These are phyloP conservation scores for Zasmidium citrigriseum DNA, from an alignment of 2,329 filamentous ascomycete species.

Conservation along the genomic window DNA sequence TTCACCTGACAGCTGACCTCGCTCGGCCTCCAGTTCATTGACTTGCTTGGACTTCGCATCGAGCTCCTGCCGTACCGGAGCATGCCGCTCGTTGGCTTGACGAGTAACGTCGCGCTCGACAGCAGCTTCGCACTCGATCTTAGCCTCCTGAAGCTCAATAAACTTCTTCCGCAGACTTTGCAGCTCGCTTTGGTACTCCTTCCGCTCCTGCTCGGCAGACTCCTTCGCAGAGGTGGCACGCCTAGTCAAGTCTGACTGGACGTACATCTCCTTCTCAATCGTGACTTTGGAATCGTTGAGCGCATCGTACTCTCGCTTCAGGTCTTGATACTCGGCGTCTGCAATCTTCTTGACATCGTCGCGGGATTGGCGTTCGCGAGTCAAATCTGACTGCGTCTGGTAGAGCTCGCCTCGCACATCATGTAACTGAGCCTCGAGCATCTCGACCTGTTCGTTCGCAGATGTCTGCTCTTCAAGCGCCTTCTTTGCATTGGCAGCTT, in stretches of 20 bases:
- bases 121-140: slow-evolving; percentile 76
- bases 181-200: slow-evolving; percentile 84
- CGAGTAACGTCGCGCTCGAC: slow-evolving; percentile 78
- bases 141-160: slow-evolving; percentile 80
- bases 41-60: slow-evolving; percentile 76
- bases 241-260: slow-evolving; percentile 87
- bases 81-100: slow-evolving; percentile 77
- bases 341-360: slow-evolving; percentile 90
- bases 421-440: slow-evolving; percentile 83
- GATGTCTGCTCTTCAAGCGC: slow-evolving; percentile 85
- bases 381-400: slow-evolving; percentile 82
- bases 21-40: slow-evolving; percentile 77
- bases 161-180: slow-evolving; percentile 80
- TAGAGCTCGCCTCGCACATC: slow-evolving; percentile 85
- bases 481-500: slow-evolving; percentile 83
- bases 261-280: slow-evolving; percentile 96
- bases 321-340: slow-evolving; percentile 79
- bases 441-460: slow-evolving; percentile 83
- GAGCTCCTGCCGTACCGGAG: slow-evolving; percentile 74
- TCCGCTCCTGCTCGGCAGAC: slow-evolving; percentile 81
- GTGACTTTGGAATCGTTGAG: slow-evolving; percentile 94
- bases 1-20: slow-evolving; percentile 72
- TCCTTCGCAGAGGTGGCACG: slow-evolving; percentile 80
- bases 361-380: slow-evolving; percentile 85
- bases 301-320: slow-evolving; percentile 82